Base-by-base conservation (phyloP, 768 basidiomycete genomes). In the Suillus lakei region DNA sequence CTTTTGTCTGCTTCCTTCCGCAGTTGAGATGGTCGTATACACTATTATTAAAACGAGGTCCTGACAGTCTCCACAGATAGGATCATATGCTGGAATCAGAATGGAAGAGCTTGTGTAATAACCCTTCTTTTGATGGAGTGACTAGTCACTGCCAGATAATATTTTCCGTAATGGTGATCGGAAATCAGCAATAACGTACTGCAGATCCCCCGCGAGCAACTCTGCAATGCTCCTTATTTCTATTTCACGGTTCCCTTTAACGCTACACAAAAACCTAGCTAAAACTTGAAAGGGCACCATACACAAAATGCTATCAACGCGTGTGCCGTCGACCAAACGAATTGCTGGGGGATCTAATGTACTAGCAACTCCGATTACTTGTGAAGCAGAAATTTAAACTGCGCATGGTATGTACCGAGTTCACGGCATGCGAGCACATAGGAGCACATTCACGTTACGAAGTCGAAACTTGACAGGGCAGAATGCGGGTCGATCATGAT, bases 401-500 rank as follows among this genome's bases (percentile, higher is more conserved):
- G 5, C 32, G 12, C 21, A 36, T 36, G 54, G 7, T 26, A 28
- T 36, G n/a, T 28, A 39, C n/a, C 10, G 21, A 36, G 5, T 39
- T 58, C 23, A 16, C 23, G 21, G 38, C 58, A 59, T 13, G 26
- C 18, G 38, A 36, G 4, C 38, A 58, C 15, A n/a, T 54, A 21
- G 39, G 38, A 43, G 39, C 7, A 28, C 6, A 10, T 21, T 41
- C 39, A 41, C 34, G 21, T 21, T 59, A 6, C 39, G 18, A 59
- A 41, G 28, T 13, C 18, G 28, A 59, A 43, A 12, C 39, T 43
- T 28, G 18, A 59, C 28, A 21, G 10, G 56, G 56, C 36, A 56
- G 23, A 23, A 56, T 56, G 23, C 23, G 32, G 21, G 56, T 58
- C 39, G 58, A 59, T 59, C 58, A 59, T 59, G 58, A 59, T 12